phyloP scores from a whole-genome alignment of 129 eudicot species.

The Lactuca sativa region DNA sequence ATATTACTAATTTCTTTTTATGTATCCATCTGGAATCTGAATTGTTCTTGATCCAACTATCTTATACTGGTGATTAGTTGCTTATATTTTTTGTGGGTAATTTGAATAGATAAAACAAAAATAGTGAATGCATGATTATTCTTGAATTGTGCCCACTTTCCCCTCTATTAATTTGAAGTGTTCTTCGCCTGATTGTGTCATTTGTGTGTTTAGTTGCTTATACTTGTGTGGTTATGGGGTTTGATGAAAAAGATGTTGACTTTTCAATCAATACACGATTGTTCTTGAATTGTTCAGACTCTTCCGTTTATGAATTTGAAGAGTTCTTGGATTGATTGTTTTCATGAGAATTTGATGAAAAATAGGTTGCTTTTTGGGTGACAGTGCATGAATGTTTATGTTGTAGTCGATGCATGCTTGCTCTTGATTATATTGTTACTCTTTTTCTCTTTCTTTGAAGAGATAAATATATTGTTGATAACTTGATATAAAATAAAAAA shows the following conservation, averaged over 20 bases:
- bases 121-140: conserved; percentile 3
- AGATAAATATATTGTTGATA: no score
- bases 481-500: no score
- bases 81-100: neutral
- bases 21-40: neutral
- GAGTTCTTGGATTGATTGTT: no score
- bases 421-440: no score
- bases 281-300: neutral
- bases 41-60: neutral
- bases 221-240: neutral
- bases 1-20: neutral
- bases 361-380: no score
- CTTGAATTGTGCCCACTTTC: neutral
- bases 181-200: neutral
- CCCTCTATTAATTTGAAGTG: neutral
- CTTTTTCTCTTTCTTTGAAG: no score
- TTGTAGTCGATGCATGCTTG: no score
- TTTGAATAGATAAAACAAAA: no score
- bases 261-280: conserved; percentile 18
- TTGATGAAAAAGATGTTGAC: neutral
- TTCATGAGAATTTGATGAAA: no score
- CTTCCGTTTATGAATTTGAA: neutral
- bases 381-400: no score
- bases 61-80: conserved; percentile 5
- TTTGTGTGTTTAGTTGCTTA: neutral